Evolutionary conservation across 768 basidiomycete genomes (phyloP).

Genomic region (Solioccasus polychromus): DNA sequence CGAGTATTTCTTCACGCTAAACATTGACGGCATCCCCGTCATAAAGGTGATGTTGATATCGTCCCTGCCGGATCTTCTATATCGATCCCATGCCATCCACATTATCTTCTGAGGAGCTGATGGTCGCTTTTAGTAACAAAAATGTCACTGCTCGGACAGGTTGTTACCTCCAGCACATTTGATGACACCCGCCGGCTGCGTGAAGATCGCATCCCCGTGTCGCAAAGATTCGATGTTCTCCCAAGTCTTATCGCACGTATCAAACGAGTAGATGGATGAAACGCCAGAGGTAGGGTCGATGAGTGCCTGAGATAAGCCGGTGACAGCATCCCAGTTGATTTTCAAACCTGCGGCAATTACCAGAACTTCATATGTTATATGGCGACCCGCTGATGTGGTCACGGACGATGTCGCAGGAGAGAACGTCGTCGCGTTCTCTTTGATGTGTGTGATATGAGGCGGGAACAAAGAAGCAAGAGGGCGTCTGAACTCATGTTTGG

Average conservation of each 20-base stretch:
- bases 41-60: slow-evolving; percentile 73
- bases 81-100: slow-evolving; percentile 96
- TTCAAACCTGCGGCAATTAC: slow-evolving; percentile 89
- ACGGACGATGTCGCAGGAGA: slow-evolving; percentile 72
- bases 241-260: slow-evolving; percentile 89
- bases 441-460: slow-evolving; percentile 63
- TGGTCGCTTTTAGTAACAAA: slow-evolving; percentile 4
- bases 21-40: slow-evolving; percentile 94
- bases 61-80: slow-evolving; percentile 55
- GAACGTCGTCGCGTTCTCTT: slow-evolving; percentile 71
- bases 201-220: slow-evolving; percentile 86
- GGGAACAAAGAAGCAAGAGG: slow-evolving; percentile 74
- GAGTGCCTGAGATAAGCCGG: slow-evolving; percentile 73
- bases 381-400: slow-evolving; percentile 66
- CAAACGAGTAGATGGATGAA: slow-evolving; percentile 89
- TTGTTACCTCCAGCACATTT: slow-evolving; percentile 87
- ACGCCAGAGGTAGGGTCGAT: slow-evolving; percentile 77
- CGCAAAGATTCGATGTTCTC: slow-evolving; percentile 72
- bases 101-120: slow-evolving; percentile 87
- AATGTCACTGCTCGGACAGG: neutral
- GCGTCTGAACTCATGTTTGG: slow-evolving; percentile 66
- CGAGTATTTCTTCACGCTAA: slow-evolving; percentile 94
- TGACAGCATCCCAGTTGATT: slow-evolving; percentile 76
- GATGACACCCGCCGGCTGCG: slow-evolving; percentile 87
- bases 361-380: slow-evolving; percentile 76